These are phyloP conservation scores for Onygenales sp. DNA, from an alignment of 2,329 filamentous ascomycete genomes.

Conservation along the genomic window DNA sequence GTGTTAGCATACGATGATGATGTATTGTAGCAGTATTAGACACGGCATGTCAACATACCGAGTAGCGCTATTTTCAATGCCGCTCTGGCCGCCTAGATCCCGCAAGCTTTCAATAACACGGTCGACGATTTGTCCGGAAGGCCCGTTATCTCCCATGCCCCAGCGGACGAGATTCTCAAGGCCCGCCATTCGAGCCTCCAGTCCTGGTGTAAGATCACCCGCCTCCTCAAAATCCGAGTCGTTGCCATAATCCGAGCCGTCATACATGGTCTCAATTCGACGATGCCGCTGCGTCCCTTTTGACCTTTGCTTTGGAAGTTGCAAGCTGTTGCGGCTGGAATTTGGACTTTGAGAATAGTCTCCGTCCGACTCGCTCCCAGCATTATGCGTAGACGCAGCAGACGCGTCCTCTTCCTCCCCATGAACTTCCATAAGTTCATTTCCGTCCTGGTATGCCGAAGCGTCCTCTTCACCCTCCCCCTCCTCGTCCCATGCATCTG, in stretches of 20 bases:
- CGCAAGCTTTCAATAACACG: constrained; percentile 43
- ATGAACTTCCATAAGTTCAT: constrained; percentile 16
- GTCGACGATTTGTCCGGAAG: constrained; percentile 43
- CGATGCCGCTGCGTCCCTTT: constrained; percentile 27
- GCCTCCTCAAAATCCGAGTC: constrained; percentile 46
- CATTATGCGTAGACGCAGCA: constrained; percentile 18
- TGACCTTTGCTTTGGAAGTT: constrained; percentile 26
- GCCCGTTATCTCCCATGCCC: constrained; percentile 44
- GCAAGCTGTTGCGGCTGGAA: constrained; percentile 10
- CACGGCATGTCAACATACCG: constrained; percentile 28
- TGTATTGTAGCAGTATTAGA: neutral
- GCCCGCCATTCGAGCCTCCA: constrained; percentile 46
- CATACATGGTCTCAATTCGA: constrained; percentile 39
- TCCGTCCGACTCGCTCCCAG: constrained; percentile 11
- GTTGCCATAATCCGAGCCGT: constrained; percentile 50
- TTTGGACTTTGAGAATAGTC: constrained; percentile 1
- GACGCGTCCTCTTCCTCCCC: constrained; percentile 23
- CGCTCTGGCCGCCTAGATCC: constrained; percentile 46
- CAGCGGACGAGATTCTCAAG: constrained; percentile 46
- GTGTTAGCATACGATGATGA: constrained; percentile 2
- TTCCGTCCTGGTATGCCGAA: constrained; percentile 27
- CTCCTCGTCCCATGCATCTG: constrained; percentile 47
- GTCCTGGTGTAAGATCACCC: constrained; percentile 43
- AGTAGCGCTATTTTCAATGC: constrained; percentile 47
- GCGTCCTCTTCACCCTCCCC: constrained; percentile 39